Evolutionary conservation across 2,329 filamentous ascomycete genomes (phyloP), one percentile per base, ranked within the genome.

Genomic region (Ophiostoma tasmaniense): DNA sequence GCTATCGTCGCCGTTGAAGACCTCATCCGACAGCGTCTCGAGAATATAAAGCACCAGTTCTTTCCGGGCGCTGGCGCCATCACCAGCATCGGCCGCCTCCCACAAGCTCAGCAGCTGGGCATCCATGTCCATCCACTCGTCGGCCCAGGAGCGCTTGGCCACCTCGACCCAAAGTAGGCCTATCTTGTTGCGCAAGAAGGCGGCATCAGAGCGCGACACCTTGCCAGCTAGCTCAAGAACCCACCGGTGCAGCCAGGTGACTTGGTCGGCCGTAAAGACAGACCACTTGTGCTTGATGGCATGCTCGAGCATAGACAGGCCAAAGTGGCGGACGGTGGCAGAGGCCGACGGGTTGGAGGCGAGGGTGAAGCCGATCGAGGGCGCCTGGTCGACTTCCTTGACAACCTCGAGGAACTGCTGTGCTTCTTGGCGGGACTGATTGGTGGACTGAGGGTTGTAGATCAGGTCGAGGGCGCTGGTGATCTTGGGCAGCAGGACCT

Each of bases 91-190:
- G 20, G 83, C 83, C 20, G 84, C 78, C 77, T 93, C 89, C 95
- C 95, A 99, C 25, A 98, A 83, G 74, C 88, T 85, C 62, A 93
- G 86, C 68, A 99, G 84, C 75, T 91, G 84, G 72, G 88, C 81
- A 77, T 99, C 96, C 94, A 99, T 97, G 76, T 96, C 89, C 82
- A 90, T 88, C 95, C 96, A 99, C 71, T 95, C 90, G 39, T 87
- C 84, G n/a, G 85, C 92, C 95, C 95, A 99, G 76, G 88, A 91
- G 74, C 94, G 87, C 81, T 98, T 98, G 55, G 93, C 93, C 67
- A 97, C 84, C 78, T 98, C 95, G 8, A 93, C 91, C 95, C 95
- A 99, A 71, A 99, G 81, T 79, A 96, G 90, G 35, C 92, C 92
- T 42, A 95, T 89, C 81, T 99, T 99, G 83, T 96, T 98, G 74